Conservation (phyloP, 208 protist genomes). For the Trichomonas gallinae region DNA sequence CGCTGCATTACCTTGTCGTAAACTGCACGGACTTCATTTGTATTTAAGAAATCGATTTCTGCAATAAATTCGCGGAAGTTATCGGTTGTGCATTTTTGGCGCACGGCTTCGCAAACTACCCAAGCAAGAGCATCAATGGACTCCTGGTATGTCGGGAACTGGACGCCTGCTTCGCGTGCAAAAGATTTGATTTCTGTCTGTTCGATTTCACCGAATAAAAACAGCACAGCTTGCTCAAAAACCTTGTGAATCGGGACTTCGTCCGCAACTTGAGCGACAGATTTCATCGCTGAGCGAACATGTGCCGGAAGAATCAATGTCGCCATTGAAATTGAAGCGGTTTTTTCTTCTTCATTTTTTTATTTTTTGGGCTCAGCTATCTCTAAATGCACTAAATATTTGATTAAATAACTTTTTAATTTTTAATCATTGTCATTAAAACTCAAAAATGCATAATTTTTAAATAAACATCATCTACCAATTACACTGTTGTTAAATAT, state of each 20-base stretch:
- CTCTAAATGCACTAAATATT: no score
- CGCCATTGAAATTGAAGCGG: background rate
- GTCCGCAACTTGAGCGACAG: background rate
- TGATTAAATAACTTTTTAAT: no score
- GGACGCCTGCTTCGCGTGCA: background rate
- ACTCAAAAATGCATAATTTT: no score
- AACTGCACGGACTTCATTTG: background rate
- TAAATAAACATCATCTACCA: no score
- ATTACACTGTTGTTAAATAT: no score
- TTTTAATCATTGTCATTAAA: no score
- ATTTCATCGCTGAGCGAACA: background rate
- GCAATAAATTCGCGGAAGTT: slow-evolving; percentile 14
- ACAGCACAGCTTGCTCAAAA: background rate
- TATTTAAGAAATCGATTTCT: slow-evolving; percentile 9
- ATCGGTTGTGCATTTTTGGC: background rate
- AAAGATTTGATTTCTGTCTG: background rate
- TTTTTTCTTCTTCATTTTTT: background rate
- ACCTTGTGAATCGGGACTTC: background rate
- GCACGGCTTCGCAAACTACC: background rate
- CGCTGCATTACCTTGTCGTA: background rate
- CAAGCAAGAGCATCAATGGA: background rate
- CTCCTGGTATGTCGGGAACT: background rate
- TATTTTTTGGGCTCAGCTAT: background rate
- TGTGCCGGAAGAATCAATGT: background rate
- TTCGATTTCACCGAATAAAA: background rate